Conservation (phyloP, 441 rosid genomes). For the Adansonia rubrostipa region DNA sequence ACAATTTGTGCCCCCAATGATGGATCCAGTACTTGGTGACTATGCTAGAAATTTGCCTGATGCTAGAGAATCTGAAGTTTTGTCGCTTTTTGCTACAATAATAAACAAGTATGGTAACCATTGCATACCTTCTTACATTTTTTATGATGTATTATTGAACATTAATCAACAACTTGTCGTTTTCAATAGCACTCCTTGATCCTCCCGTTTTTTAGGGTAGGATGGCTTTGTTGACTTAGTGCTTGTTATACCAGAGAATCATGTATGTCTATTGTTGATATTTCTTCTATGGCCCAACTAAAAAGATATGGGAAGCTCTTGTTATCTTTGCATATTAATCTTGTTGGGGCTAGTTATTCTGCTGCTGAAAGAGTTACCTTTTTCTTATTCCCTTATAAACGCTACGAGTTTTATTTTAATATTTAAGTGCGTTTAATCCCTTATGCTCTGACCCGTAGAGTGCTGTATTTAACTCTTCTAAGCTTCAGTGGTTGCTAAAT, state of each 20-base stretch:
- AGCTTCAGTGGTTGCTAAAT: background rate
- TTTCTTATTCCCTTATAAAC: background rate
- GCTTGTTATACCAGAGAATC: background rate
- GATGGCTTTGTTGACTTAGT: background rate
- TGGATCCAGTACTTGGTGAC: constrained; percentile 97
- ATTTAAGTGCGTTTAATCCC: background rate
- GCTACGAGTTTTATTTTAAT: background rate
- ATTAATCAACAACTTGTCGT: background rate
- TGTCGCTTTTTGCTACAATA: constrained; percentile 96
- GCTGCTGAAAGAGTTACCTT: background rate
- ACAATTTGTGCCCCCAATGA: constrained; percentile 99
- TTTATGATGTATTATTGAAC: background rate
- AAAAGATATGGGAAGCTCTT: background rate
- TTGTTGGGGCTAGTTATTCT: background rate
- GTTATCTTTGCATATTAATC: background rate
- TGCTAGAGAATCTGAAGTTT: constrained; percentile 98
- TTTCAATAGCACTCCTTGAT: background rate
- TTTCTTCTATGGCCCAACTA: background rate
- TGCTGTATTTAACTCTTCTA: constrained; percentile 5
- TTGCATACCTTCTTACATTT: background rate
- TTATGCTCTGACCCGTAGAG: background rate
- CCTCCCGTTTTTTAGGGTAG: background rate
- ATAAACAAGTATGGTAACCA: constrained; percentile 79
- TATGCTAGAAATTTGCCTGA: constrained; percentile 98
- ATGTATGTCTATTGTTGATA: background rate